Evolutionary conservation across 129 eudicot genomes (phyloP), one percentile per base, ranked within the genome.

Genomic region (Flaveria sonorensis): DNA sequence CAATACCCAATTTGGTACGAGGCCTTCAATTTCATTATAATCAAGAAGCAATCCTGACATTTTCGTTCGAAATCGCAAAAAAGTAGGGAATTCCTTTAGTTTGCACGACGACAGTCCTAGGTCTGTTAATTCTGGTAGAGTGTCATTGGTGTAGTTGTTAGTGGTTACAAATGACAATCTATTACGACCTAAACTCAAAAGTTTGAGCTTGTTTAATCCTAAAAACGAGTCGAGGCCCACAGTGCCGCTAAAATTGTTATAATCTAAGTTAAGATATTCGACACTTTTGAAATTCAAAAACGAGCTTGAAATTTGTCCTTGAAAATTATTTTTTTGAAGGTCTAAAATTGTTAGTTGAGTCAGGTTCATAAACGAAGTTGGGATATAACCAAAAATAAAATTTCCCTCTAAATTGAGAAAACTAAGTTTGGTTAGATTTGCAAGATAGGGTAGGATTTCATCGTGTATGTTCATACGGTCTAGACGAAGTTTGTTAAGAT

Each of bases 271-370:
- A 20, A 77, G 72, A n/a, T 0, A 0, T 18, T 7, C 15, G n/a
- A 84, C 81, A 30, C 15, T 59, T 8, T 67, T 42, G 19, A 81
- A 59, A 23, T 84, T 70, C 39, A 69, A 66, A 36, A 84, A 77
- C 7, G 74, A 51, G 2, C 53, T 53, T 13, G 79, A 15, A 60
- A 85, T 52, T 51, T 43, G 62, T 8, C 88, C 85, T 8, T 75
- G 66, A 20, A 81, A 39, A 30, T 81, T 51, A 42, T 70, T 81
- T 0, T 0, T 0, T 0, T 1, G 0, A 12, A 81, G 36, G 55
- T 40, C 4, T 53, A 77, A 2, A 0, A 0, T 0, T 1, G 0
- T 82, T 53, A 82, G 23, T 6, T 75, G 50, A 6, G 84, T 85
- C 24, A 78, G 73, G 68, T 81, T 84, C 63, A 56, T 23, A 39